Base-by-base conservation (phyloP, 768 basidiomycete species). In the Termitomyces sp. region DNA sequence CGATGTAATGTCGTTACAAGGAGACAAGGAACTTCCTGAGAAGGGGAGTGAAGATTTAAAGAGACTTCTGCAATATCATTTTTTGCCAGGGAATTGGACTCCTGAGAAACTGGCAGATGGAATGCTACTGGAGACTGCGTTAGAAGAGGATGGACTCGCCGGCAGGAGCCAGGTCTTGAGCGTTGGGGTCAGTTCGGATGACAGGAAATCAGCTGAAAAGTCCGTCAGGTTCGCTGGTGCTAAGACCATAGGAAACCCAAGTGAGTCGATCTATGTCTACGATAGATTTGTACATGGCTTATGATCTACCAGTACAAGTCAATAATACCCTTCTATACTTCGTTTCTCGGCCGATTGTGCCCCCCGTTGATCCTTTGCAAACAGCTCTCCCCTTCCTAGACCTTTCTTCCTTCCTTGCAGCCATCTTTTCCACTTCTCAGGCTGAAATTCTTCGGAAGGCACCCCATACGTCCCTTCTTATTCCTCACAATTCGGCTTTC, bases 401-500 rank as follows among this genome's bases (percentile, higher is more conserved):
- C 42, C 79, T 94, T 18, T 98, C 96, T 2, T 84, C 87, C 20
- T 99, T 95, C 73, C 82, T 98, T 49, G 94, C 94, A 0, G 87
- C 93, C 7, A 76, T 94, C 28, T 94, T 93, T 69, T 92, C 96
- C 2, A 88, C 93, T 12, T 83, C 83, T 12, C 81, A 98, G 49
- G 90, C 92, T 9, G 85, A 90, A 33, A 77, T 73, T 22, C 73
- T 93, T 58, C 79, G 83, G 66, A 76, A 66, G 22, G 81, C 80
- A 24, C 87, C 90, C 4, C 83, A 82, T 8, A 87, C 88, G 0
- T 88, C 94, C 3, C 81, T 94, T 58, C 81, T 99, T 42, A 85
- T 97, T 35, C 97, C 97, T 9, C 85, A 82, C 46, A 99, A 99
- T 66, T 69, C 74, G n/a, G 97, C 94, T 0, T 99, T 97, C 75